Conservation (phyloP, 768 basidiomycete species). For the Suillus alpinus region DNA sequence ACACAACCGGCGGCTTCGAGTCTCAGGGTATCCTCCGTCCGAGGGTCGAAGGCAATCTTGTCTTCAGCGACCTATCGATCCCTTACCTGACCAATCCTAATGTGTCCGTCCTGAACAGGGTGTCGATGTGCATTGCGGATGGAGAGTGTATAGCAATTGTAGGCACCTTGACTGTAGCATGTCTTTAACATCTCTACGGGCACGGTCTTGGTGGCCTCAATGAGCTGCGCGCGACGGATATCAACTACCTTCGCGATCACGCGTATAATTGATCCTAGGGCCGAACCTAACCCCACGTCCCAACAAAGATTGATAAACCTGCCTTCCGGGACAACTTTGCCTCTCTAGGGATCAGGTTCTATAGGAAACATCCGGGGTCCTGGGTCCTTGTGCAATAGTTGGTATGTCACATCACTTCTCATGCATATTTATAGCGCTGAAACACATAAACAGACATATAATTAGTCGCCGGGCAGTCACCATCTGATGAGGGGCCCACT, state of each 20-base stretch:
- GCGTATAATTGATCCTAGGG: conserved; percentile 41
- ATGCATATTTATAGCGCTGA: not conserved
- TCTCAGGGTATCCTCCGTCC: conserved; percentile 66
- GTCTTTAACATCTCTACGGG: conserved; percentile 86
- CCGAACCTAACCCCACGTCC: not conserved
- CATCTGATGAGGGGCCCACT: not conserved
- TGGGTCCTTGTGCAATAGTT: too few relatives aligned
- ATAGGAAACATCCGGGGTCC: not conserved
- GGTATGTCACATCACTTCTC: not conserved
- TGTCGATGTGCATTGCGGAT: conserved; percentile 62
- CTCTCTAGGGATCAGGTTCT: not conserved
- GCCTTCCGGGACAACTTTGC: not conserved
- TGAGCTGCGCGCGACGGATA: conserved; percentile 56
- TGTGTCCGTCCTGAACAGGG: conserved; percentile 60
- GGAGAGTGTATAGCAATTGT: conserved; percentile 92
- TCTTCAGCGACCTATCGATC: conserved; percentile 74
- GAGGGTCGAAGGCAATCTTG: conserved; percentile 61
- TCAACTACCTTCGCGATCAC: conserved; percentile 74
- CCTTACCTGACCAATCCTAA: conserved; percentile 79
- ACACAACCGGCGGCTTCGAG: conserved; percentile 67
- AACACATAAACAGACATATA: not conserved
- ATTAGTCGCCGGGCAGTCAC: not conserved
- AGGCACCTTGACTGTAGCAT: conserved; percentile 85
- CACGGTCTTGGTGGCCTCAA: conserved; percentile 54
- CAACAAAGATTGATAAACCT: not conserved